phyloP scores from a whole-genome alignment of 1,139 yeast genomes.

The Suhomyces ambrosiae region DNA sequence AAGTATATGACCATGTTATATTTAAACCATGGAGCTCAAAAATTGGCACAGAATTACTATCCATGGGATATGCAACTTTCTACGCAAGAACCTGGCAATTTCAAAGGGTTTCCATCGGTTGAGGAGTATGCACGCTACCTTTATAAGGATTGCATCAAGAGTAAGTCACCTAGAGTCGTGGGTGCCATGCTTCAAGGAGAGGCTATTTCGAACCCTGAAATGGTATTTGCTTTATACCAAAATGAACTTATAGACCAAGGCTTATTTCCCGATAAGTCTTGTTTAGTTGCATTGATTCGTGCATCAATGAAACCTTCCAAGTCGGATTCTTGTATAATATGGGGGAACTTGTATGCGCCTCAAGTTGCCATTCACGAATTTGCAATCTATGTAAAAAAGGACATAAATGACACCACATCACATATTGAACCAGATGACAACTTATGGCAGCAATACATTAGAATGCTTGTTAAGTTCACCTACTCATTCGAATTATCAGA shows the following conservation, averaged over 20 bases:
- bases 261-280: constrained; percentile 36
- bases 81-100: constrained; percentile 9
- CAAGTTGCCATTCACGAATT: constrained; percentile 66
- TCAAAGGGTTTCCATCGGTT: constrained; percentile 17
- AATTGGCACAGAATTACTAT: constrained; percentile 14
- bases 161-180: constrained; percentile 29
- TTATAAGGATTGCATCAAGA: constrained; percentile 19
- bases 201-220: constrained; percentile 22
- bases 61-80: constrained; percentile 21
- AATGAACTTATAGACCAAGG: constrained; percentile 21
- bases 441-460: constrained; percentile 56
- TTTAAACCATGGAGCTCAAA: constrained; percentile 14
- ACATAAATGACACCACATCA: constrained; percentile 21
- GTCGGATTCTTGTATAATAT: constrained; percentile 26
- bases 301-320: constrained; percentile 31
- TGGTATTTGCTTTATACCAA: constrained; percentile 14
- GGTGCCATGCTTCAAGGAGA: constrained; percentile 52
- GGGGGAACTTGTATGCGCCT: constrained; percentile 58
- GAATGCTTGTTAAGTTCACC: constrained; percentile 48
- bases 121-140: constrained; percentile 29
- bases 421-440: constrained; percentile 46
- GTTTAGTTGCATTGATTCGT: constrained; percentile 46
- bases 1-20: constrained; percentile 35
- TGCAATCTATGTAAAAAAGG: constrained; percentile 32
- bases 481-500: constrained; percentile 53